Conservation (phyloP, 2,329 filamentous ascomycete genomes). For the Fusarium chuoi region DNA sequence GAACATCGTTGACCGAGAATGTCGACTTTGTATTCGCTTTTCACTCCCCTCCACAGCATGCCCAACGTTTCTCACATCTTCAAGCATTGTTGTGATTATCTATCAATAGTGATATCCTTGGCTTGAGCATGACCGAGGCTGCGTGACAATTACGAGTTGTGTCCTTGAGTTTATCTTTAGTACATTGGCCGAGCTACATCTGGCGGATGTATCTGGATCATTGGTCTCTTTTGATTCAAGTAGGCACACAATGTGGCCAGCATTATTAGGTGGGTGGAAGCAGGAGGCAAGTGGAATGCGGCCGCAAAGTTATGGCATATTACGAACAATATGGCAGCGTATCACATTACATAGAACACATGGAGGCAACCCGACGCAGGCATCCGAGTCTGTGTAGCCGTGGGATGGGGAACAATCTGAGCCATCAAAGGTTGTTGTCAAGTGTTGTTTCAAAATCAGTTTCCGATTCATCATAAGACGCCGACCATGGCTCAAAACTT, state of each 20-base stretch:
- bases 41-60: background rate
- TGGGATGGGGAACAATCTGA: constrained; percentile 9
- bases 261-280: background rate
- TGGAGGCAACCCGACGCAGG: constrained; percentile 11
- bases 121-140: background rate
- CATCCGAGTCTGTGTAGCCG: constrained; percentile 2
- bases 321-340: background rate
- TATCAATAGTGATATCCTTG: background rate
- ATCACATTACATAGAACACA: constrained; percentile 13
- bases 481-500: constrained; percentile 46
- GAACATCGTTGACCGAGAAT: background rate
- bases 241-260: background rate
- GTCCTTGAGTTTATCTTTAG: background rate
- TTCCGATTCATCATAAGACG: constrained; percentile 46
- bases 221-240: background rate
- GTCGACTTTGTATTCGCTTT: background rate
- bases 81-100: background rate
- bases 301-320: background rate
- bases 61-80: background rate
- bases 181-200: background rate
- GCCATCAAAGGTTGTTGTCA: constrained; percentile 26
- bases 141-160: background rate
- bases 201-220: background rate
- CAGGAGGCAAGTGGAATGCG: background rate
- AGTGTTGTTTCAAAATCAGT: constrained; percentile 43